Percentiles rank a stretch among this genome's conserved stretches.
Evolutionary conservation across 176 grass and related monocot species (phyloP).

Genomic region (Oryza coarctata): DNA sequence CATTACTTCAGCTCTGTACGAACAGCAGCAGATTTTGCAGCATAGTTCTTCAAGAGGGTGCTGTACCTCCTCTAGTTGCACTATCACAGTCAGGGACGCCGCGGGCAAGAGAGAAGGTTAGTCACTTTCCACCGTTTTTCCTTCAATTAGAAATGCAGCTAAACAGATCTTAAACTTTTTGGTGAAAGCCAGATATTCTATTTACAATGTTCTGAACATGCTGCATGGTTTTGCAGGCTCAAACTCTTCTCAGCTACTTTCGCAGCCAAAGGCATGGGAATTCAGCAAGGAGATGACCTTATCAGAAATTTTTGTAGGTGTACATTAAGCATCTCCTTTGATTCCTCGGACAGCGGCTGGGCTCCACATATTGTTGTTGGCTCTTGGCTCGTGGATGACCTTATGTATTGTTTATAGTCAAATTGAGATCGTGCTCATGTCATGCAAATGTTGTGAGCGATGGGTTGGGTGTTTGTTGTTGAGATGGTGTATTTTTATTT

Average conservation of each 20-base stretch:
- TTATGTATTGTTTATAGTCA: conserved; percentile 41
- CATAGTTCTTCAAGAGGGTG: conserved; percentile 95
- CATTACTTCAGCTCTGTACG: conserved; percentile 85
- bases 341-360: neutral
- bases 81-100: conserved; percentile 92
- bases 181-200: neutral
- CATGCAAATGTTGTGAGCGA: conserved; percentile 26
- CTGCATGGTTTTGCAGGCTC: conserved; percentile 56
- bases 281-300: conserved; percentile 56
- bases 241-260: conserved; percentile 94
- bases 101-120: conserved; percentile 88
- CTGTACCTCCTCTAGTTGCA: conserved; percentile 83
- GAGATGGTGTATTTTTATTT: conserved; percentile 26
- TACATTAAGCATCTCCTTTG: conserved; percentile 36
- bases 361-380: conserved; percentile 14
- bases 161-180: neutral
- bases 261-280: conserved; percentile 87
- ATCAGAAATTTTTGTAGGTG: conserved; percentile 25
- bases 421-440: conserved; percentile 36
- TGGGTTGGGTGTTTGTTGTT: conserved; percentile 26
- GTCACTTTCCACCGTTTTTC: neutral
- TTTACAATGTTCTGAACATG: neutral
- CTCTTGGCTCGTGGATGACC: conserved; percentile 13
- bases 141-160: neutral
- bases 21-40: conserved; percentile 92